Conservation (phyloP, 768 basidiomycete genomes). For the Sporobolomyces roseus region DNA sequence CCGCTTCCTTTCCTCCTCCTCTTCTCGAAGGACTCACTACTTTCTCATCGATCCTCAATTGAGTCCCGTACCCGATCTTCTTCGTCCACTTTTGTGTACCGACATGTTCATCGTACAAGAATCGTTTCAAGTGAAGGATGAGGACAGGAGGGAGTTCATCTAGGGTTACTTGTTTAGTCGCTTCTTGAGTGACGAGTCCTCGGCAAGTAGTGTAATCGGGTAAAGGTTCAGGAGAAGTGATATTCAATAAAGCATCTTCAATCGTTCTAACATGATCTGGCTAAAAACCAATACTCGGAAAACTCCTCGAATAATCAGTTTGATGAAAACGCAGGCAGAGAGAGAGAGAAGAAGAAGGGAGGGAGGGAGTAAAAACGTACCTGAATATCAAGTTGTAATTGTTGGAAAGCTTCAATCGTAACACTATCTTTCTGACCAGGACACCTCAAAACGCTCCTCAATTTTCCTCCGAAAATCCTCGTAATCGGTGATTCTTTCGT, state of each 20-base stretch:
- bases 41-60: conserved; percentile 63
- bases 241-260: conserved; percentile 72
- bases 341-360: background rate
- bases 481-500: conserved; percentile 79
- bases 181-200: conserved; percentile 64
- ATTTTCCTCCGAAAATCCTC: conserved; percentile 86
- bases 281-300: conserved; percentile 48
- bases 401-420: conserved; percentile 86
- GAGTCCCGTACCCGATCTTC: conserved; percentile 69
- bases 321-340: no score
- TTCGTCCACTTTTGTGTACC: conserved; percentile 85
- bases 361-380: conserved; percentile 48
- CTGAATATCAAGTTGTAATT: conserved; percentile 83
- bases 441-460: conserved; percentile 74
- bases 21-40: conserved; percentile 48
- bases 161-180: conserved; percentile 67
- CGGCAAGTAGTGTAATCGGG: conserved; percentile 60
- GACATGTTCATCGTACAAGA: conserved; percentile 69
- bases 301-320: background rate
- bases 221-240: conserved; percentile 74
- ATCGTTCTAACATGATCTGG: conserved; percentile 71
- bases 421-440: conserved; percentile 78
- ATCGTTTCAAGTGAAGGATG: conserved; percentile 84
- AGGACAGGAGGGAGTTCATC: conserved; percentile 79
- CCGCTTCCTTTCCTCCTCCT: conserved; percentile 29